Percentiles rank a stretch among this genome's conserved stretches.
Evolutionary conservation across 352 stramenopile genomes (phyloP).

Genomic region (Globisporangium uncinulatum): DNA sequence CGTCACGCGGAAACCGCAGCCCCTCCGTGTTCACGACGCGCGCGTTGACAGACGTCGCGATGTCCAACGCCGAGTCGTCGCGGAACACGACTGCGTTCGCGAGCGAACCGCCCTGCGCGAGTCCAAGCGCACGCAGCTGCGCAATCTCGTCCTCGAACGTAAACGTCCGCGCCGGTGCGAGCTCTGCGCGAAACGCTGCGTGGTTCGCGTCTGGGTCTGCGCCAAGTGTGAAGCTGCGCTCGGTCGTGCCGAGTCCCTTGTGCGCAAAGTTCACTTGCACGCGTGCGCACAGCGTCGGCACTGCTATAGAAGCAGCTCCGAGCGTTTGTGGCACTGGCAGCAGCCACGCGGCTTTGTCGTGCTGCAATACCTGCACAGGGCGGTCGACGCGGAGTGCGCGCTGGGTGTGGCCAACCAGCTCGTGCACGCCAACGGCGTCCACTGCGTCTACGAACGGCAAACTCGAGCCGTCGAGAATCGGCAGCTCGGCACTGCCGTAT

Average conservation of each 20-base stretch:
- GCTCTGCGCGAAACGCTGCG: conserved; percentile 21
- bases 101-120: conserved; percentile 55
- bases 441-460: conserved; percentile 36
- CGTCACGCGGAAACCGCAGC: conserved; percentile 42
- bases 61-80: not conserved
- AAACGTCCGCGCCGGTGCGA: conserved; percentile 59
- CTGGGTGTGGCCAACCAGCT: conserved; percentile 15
- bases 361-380: conserved; percentile 51
- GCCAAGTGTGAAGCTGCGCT: conserved; percentile 33
- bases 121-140: conserved; percentile 42
- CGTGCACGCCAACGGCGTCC: conserved; percentile 24
- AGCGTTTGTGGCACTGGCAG: conserved; percentile 31
- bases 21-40: conserved; percentile 42
- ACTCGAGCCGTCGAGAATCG: conserved; percentile 65
- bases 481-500: conserved; percentile 29
- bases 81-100: conserved; percentile 66
- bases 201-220: conserved; percentile 25
- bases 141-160: conserved; percentile 69
- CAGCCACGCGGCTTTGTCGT: conserved; percentile 66
- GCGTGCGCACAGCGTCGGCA: conserved; percentile 41
- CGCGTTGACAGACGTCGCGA: not conserved
- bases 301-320: conserved; percentile 9
- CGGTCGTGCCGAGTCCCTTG: conserved; percentile 40
- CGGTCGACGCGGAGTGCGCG: conserved; percentile 31
- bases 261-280: conserved; percentile 70